Percentiles rank a stretch among this genome's conserved stretches.
Evolutionary conservation across 306 rosid genomes (phyloP).

Genomic region (Medicago ruthenica): DNA sequence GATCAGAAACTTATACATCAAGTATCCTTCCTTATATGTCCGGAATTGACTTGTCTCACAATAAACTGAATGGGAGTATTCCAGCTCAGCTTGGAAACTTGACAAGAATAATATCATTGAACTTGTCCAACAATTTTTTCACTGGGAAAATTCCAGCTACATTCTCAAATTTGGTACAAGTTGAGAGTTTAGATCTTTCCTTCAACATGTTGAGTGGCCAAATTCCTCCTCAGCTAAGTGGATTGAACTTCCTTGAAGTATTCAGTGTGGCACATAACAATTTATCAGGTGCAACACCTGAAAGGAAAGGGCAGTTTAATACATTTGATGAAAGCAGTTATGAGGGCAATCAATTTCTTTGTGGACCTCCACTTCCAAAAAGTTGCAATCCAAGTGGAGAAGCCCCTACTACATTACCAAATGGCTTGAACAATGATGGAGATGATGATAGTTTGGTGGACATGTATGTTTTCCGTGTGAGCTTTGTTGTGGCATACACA

Average conservation of each 20-base stretch:
- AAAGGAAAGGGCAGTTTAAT: not conserved
- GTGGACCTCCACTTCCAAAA: slow-evolving; percentile 32
- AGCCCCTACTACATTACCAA: not conserved
- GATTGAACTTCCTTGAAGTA: slow-evolving; percentile 6
- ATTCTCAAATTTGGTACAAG: slow-evolving; percentile 5
- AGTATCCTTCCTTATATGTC: not conserved
- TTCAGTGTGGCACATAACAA: slow-evolving; percentile 21
- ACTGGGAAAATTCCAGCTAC: not conserved
- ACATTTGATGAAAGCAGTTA: slow-evolving; percentile 37
- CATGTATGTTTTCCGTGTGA: slow-evolving; percentile 14
- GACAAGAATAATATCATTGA: slow-evolving; percentile 1
- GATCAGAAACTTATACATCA: not conserved
- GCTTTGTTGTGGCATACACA: slow-evolving; percentile 5
- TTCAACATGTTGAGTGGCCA: not conserved
- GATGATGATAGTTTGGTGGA: not conserved
- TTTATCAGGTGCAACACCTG: not conserved
- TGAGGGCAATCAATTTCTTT: slow-evolving; percentile 25
- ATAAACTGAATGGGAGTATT: not conserved
- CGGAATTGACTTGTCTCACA: slow-evolving; percentile 5
- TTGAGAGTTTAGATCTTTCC: not conserved
- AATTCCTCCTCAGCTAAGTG: slow-evolving; percentile 2
- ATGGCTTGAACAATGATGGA: not conserved
- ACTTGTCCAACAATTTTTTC: not conserved
- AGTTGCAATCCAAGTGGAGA: not conserved
- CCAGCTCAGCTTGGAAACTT: slow-evolving; percentile 35